Evolutionary conservation across 345 rosid species (phyloP), one percentile per base, ranked within the genome.

Genomic region (Arabidopsis thaliana): DNA sequence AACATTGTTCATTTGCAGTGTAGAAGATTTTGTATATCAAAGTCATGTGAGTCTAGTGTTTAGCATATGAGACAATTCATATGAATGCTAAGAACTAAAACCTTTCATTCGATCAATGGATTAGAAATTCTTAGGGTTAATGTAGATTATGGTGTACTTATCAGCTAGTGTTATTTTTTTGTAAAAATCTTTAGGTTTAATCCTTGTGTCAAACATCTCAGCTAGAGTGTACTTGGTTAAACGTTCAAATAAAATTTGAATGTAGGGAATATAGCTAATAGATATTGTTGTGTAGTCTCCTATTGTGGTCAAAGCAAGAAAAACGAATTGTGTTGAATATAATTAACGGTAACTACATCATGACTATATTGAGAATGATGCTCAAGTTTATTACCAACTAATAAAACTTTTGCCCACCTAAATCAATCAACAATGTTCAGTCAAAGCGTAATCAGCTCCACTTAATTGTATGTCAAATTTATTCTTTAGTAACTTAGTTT

Each of bases 1-100:
- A 36, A 20, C 40, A 76, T 52, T 52, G 74, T 76, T 50, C 74
- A 59, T 59, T 75, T 60, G 79, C 73, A 50, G 79, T 38, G 73
- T 6, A 4, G 23, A 67, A 59, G 73, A 59, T 75, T 67, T 59
- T 36, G 68, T 1, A 75, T 40, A 42, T 67, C 61, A 20, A 20
- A 75, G 12, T 75, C 73, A 75, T 49, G 73, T 59, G 78, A 45
- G 51, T 36, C 34, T 74, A 45, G 24, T 56, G 59, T 46, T 34
- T 16, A 41, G 24, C 28, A 50, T 40, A 40, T 7, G 1, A 51
- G 48, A 51, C 41, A 16, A 50, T 37, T 8, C 14, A 24, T 24
- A 28, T 22, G 5, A 72, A 20, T 48, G 59, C 28, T 53, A 14
- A 0, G 4, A 8, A 22, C 20, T 16, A 28, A 55, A n/a, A 25